phyloP scores from a whole-genome alignment of 164 flowering plant genomes.

The Sextonia rubra region DNA sequence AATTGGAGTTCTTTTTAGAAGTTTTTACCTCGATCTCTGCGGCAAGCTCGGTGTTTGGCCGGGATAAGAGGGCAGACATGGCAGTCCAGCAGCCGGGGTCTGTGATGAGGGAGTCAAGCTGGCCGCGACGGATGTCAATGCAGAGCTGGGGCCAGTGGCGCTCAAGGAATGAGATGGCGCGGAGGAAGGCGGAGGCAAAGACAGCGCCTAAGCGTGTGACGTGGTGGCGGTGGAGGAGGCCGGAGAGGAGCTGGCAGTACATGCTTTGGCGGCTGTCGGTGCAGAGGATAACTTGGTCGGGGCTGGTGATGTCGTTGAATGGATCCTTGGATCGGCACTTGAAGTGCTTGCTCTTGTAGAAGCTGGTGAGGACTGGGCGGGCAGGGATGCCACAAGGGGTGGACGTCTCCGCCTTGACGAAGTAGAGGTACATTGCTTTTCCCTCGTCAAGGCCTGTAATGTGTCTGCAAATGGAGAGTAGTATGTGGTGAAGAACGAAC shows the following conservation, averaged over 20 bases:
- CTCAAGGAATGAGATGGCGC: constrained; percentile 66
- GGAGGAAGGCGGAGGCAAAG: constrained; percentile 78
- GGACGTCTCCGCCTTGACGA: constrained; percentile 56
- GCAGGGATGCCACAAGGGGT: constrained; percentile 69
- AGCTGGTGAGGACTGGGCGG: constrained; percentile 80
- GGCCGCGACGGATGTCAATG: constrained; percentile 52
- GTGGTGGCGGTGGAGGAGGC: constrained; percentile 51
- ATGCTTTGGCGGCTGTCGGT: constrained; percentile 70
- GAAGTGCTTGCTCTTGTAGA: constrained; percentile 81
- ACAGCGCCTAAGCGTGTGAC: constrained; percentile 83
- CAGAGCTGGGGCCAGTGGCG: constrained; percentile 48
- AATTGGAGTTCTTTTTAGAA: too few species aligned
- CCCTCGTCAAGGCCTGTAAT: constrained; percentile 71
- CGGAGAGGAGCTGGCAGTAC: constrained; percentile 78
- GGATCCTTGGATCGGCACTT: constrained; percentile 52
- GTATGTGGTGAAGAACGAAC: background rate
- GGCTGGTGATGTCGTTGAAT: constrained; percentile 66
- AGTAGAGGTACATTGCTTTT: constrained; percentile 73
- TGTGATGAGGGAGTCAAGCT: constrained; percentile 29
- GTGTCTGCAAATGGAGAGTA: constrained; percentile 33
- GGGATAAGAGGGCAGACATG: constrained; percentile 27
- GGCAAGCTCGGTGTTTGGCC: constrained; percentile 51
- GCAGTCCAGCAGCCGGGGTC: constrained; percentile 44
- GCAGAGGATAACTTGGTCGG: constrained; percentile 63
- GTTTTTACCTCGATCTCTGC: constrained; percentile 30